Evolutionary conservation across 257 asterid genomes (phyloP), one percentile per base, ranked within the genome.

Genomic region (Striga asiatica): DNA sequence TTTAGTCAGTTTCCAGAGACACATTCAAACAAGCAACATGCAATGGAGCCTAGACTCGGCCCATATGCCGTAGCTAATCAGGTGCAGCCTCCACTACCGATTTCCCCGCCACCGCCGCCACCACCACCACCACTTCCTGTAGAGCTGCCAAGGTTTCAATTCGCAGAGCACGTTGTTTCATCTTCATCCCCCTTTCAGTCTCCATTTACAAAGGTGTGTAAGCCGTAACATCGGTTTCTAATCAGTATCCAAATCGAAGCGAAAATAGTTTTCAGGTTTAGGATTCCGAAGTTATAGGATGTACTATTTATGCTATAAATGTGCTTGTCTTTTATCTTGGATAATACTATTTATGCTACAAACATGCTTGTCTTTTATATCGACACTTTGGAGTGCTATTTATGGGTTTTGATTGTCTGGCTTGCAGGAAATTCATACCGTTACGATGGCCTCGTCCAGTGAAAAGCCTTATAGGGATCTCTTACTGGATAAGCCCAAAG

Each of bases 81-180:
- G 63, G 71, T 65, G 20, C 93, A 70, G 68, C 92, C 89, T 47
- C 92, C 97, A 14, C 92, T 84, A 34, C 94, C 88, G 35, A 48
- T 73, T 18, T 77, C 92, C 2, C 97, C 95, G 6, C 86, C 94
- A 13, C 93, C 89, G 6, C 84, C 93, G 2, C n/a, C n/a, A n/a
- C 97, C 95, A 8, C 86, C 94, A 13, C 93, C 89, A 5, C 84
- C 93, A 2, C 78, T 75, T 50, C 88, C 87, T 0, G 56, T 23
- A 42, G 94, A 81, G 60, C 76, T 74, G 5, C 78, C 77, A 3
- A 72, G 66, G 62, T 72, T 39, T 27, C 71, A 31, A 43, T 70
- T 68, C 52, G 29, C 73, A 1, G 80, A 76, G 58, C 57, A 60
- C 3, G 66, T 57, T 43, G 71, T 67, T 51, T 60, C 77, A n/a